phyloP scores from a whole-genome alignment of 306 rosid genomes.

The Oemleria cerasiformis region DNA sequence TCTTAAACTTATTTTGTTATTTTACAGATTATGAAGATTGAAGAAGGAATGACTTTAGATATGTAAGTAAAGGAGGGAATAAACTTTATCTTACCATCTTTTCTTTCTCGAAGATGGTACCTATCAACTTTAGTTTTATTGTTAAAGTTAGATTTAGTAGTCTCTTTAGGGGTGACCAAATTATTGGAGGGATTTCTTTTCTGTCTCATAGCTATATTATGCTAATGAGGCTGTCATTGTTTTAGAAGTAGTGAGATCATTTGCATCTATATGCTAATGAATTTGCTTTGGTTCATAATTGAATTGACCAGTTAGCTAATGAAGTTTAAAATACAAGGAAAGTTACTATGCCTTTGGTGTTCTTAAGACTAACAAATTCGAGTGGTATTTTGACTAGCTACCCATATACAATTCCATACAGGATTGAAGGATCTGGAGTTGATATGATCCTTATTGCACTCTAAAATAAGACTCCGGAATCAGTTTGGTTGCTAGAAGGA shows the following conservation, averaged over 20 bases:
- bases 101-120: constrained; percentile 15
- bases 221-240: neutral
- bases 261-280: neutral
- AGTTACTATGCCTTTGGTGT: neutral
- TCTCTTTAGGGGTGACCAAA: neutral
- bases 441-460: neutral
- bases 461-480: neutral
- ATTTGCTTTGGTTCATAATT: constrained; percentile 1
- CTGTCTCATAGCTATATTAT: neutral
- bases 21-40: constrained; percentile 85
- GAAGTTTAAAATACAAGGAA: neutral
- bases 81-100: constrained; percentile 15
- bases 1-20: constrained; percentile 9
- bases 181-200: neutral
- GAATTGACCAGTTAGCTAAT: neutral
- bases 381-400: constrained; percentile 2
- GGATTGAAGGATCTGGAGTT: constrained; percentile 1
- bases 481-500: neutral
- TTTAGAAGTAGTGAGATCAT: neutral
- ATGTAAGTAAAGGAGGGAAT: constrained; percentile 54
- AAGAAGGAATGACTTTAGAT: constrained; percentile 94
- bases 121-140: neutral
- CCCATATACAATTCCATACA: neutral
- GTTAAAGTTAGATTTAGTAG: neutral
- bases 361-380: neutral